Evolutionary conservation across 768 basidiomycete genomes (phyloP), one percentile per base, ranked within the genome.

Genomic region (Hortiboletus flavorubellus): DNA sequence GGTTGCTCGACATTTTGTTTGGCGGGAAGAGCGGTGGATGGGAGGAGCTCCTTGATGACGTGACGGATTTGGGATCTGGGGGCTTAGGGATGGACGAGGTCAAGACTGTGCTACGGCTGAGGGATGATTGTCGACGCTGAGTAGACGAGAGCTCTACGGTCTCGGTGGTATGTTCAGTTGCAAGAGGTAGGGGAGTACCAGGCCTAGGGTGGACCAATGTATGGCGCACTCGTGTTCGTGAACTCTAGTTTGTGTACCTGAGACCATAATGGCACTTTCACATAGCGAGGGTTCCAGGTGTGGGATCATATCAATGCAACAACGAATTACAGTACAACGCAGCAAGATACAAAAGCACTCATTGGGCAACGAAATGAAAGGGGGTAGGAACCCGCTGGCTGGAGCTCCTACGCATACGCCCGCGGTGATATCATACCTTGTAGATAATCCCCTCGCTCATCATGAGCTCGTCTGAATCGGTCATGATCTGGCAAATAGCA

Each of bases 371-470:
- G 33, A 47, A 52, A 43, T 40, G 9, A 48, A 38, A 10, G 46
- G 49, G 33, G 14, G 26, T 8, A 26, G 21, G 3, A 35, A 46
- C 11, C 33, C 30, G 37, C 29, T 8, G 35, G 14, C 39, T 23
- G 23, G 40, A 51, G 26, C 11, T 18, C 14, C 21, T n/a, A 46
- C 47, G 34, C 23, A 43, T 35, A n/a, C 16, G 12, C 34, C 54
- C 46, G 40, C 48, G 43, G 46, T 21, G 42, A 44, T 53, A 52
- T 72, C 75, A 92, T 53, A 93, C 83, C 71, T 86, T 92, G 76
- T 95, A 95, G 50, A 95, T 81, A 53, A 91, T 84, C 33, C 87
- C 89, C 33, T 90, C 91, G 59, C 87, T 88, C 63, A 93, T 78
- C 90, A 97, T 92, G 58, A 98, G 76, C 71, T 95, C 89, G 51